Evolutionary conservation across 106 monocot species (phyloP).

Genomic region (Amphibolis antarctica): DNA sequence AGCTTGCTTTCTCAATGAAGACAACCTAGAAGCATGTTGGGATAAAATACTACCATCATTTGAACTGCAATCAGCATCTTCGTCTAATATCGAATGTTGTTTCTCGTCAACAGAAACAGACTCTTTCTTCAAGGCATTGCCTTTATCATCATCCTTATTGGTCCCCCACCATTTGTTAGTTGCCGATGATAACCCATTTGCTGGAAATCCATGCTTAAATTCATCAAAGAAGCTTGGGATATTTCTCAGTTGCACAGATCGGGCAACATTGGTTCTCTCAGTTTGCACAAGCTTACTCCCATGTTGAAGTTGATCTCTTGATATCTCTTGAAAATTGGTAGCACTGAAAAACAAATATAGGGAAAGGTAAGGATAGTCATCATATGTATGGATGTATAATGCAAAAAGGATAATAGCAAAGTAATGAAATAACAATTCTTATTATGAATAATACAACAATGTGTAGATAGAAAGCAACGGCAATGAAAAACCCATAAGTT

Average conservation of each 20-base stretch:
- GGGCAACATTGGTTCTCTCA: slow-evolving; percentile 12
- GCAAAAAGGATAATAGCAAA: too few relatives aligned
- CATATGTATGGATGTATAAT: too few relatives aligned
- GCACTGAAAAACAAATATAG: not conserved
- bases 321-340: not conserved
- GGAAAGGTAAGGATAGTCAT: not conserved
- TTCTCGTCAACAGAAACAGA: not conserved
- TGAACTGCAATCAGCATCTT: slow-evolving; percentile 5
- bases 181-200: slow-evolving; percentile 41
- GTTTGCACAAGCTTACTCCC: slow-evolving; percentile 21
- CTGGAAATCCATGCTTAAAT: slow-evolving; percentile 67
- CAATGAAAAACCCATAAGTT: too few relatives aligned
- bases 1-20: slow-evolving; percentile 41
- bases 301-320: slow-evolving; percentile 10
- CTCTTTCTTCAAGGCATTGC: not conserved
- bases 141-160: not conserved
- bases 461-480: too few relatives aligned
- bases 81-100: slow-evolving; percentile 7
- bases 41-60: slow-evolving; percentile 7
- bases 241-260: slow-evolving; percentile 20
- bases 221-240: slow-evolving; percentile 65
- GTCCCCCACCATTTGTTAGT: slow-evolving; percentile 64
- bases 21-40: slow-evolving; percentile 25
- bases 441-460: too few relatives aligned
- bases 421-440: too few relatives aligned